Percentiles rank a stretch among this genome's conserved stretches.
Evolutionary conservation across 257 asterid genomes (phyloP).

Genomic region (Penstemon davidsonii): DNA sequence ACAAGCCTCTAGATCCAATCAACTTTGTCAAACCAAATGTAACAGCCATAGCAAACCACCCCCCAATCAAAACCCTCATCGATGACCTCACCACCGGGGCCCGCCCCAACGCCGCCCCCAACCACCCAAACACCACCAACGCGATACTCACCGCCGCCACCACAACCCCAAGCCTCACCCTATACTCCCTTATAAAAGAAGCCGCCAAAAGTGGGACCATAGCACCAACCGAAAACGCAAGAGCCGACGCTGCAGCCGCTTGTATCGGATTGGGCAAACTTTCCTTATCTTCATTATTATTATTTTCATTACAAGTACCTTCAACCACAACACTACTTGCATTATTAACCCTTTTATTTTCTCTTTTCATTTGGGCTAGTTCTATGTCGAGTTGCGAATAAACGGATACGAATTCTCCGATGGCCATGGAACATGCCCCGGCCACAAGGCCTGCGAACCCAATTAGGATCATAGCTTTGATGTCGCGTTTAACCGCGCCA

Average conservation of each 20-base stretch:
- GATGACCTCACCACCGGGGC: constrained; percentile 49
- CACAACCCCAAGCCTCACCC: constrained; percentile 40
- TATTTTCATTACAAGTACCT: background rate
- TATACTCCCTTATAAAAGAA: constrained; percentile 41
- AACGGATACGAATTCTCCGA: constrained; percentile 56
- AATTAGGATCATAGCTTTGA: constrained; percentile 49
- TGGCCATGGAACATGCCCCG: constrained; percentile 59
- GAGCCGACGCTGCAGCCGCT: constrained; percentile 53
- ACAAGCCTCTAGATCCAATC: constrained; percentile 40
- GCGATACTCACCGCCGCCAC: constrained; percentile 43
- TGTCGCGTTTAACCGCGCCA: constrained; percentile 51
- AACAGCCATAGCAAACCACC: constrained; percentile 68
- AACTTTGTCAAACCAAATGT: constrained; percentile 57
- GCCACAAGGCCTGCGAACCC: constrained; percentile 60
- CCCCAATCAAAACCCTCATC: constrained; percentile 59
- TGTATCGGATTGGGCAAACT: constrained; percentile 43
- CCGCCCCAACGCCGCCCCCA: constrained; percentile 54
- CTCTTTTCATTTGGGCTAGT: constrained; percentile 39
- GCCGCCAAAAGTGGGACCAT: constrained; percentile 59
- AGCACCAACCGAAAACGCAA: constrained; percentile 46
- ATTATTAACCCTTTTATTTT: constrained; percentile 18
- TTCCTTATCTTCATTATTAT: constrained; percentile 9
- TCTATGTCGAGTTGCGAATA: constrained; percentile 54
- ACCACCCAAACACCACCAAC: constrained; percentile 49
- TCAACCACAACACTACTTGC: background rate